phyloP scores from a whole-genome alignment of 2,329 filamentous ascomycete genomes.

The Beauveria australis region DNA sequence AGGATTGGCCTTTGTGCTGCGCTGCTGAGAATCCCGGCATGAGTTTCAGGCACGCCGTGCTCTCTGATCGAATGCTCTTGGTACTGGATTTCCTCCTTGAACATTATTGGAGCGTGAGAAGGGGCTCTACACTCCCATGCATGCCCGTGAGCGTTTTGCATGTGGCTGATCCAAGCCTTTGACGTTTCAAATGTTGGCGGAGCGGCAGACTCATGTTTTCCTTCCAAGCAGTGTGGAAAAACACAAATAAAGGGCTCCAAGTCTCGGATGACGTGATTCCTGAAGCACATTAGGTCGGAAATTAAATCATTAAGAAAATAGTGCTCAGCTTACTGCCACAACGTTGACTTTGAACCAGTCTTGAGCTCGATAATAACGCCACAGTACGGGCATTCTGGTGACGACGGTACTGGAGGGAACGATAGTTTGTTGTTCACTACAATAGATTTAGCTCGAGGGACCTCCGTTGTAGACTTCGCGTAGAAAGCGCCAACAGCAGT shows the following conservation, averaged over 20 bases:
- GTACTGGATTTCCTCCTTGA: slow-evolving; percentile 18
- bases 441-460: slow-evolving; percentile 17
- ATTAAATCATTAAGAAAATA: neutral
- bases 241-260: slow-evolving; percentile 16
- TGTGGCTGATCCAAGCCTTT: slow-evolving; percentile 16
- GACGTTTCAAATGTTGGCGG: slow-evolving; percentile 17
- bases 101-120: slow-evolving; percentile 20
- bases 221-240: slow-evolving; percentile 9
- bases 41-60: slow-evolving; percentile 13
- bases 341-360: slow-evolving; percentile 4
- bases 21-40: slow-evolving; percentile 16
- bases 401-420: slow-evolving; percentile 14
- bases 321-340: slow-evolving; percentile 13
- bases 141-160: slow-evolving; percentile 21
- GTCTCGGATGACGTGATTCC: slow-evolving; percentile 15
- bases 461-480: slow-evolving; percentile 14
- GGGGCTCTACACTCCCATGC: slow-evolving; percentile 22
- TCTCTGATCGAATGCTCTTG: slow-evolving; percentile 18
- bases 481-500: slow-evolving; percentile 16
- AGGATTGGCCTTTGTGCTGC: slow-evolving; percentile 19
- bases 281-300: slow-evolving; percentile 1
- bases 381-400: slow-evolving; percentile 15
- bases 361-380: slow-evolving; percentile 16
- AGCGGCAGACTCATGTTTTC: slow-evolving; percentile 6
- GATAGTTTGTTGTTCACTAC: slow-evolving; percentile 16